A percentile compares a stretch with the other conserved stretches of the same genome.
phyloP scores from a whole-genome alignment of 148 eudicot genomes.

The Camellia lanceoleosa region DNA sequence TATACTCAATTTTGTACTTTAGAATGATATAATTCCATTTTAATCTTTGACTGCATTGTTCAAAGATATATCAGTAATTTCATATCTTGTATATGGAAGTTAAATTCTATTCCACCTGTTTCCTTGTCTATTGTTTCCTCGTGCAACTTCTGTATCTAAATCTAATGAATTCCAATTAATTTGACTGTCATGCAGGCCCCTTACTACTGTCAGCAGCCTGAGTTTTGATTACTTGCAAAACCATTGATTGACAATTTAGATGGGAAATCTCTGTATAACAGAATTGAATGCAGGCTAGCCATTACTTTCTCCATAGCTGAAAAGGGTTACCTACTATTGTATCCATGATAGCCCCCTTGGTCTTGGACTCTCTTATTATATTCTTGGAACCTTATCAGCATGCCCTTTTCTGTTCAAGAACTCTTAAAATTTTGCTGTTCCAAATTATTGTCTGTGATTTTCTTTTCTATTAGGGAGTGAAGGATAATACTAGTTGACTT shows the following conservation, averaged over 20 bases:
- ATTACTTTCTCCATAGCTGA: too few relatives aligned
- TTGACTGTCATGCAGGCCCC: slow-evolving; percentile 62
- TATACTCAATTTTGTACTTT: neutral
- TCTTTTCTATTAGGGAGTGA: neutral
- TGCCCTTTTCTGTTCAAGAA: neutral
- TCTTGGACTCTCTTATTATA: neutral
- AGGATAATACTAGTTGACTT: neutral
- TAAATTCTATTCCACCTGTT: neutral
- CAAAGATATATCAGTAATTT: neutral
- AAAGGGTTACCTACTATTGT: too few relatives aligned
- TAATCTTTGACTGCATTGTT: neutral
- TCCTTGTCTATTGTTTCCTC: neutral
- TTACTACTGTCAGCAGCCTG: slow-evolving; percentile 78
- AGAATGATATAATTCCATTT: neutral
- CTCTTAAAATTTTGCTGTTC: neutral
- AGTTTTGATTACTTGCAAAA: slow-evolving; percentile 84
- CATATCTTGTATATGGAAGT: neutral
- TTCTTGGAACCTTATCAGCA: neutral
- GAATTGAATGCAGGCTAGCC: neutral
- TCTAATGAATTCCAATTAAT: neutral
- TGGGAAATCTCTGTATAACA: slow-evolving; percentile 22
- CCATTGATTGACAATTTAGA: slow-evolving; percentile 26
- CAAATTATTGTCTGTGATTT: neutral
- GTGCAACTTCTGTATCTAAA: neutral
- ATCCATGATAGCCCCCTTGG: too few relatives aligned